Base-by-base conservation (phyloP, 106 monocot genomes). In the Apostasia shenzhenica region DNA sequence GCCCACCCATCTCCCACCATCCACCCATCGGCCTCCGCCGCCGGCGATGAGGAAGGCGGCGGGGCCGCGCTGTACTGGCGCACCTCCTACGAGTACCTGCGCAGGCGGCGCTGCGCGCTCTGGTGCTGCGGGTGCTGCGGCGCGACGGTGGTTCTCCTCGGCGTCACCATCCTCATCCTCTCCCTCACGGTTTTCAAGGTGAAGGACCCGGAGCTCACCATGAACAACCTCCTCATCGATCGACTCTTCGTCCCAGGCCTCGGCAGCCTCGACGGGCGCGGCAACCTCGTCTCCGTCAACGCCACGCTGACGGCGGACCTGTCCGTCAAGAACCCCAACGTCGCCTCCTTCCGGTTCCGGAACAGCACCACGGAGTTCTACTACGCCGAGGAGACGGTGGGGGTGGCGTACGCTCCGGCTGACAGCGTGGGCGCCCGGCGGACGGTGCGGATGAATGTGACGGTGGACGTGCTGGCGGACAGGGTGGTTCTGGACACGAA, bases 311-410 rank as follows among this genome's bases (percentile, higher is more conserved):
- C 66, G 8, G 74, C 77, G 55, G 81, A 85, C 55, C 65, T 85
- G 62, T 85, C 88, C 8, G 63, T 88, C 54, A 74, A 81, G 67
- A 88, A 88, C 61, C 88, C 88, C 2, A 88, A 88, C 83, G 62
- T 63, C 3, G 88, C 81, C 7, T 76, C 81, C 38, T 81, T 88
- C 66, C 43, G 50, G 49, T 88, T 76, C 67, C 75, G 45, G 5
- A 75, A 78, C 59, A 83, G 81, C 81, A 79, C 74, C 6, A 83
- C 88, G 5, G 64, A 69, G 57, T 81, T 88, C 73, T 83, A 55
- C 73, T 76, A 81, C 75, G 3, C 40, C 9, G 72, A 70, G 12
- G 14, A 64, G 67, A 54, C 61, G 26, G 70, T 88, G 8, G 88
- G 88, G 11, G 83, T 83, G 45, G 88, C 69, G 5, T 73, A 81